These are phyloP conservation scores for Acorus calamus DNA, from an alignment of 106 monocot genomes.

Conservation along the genomic window DNA sequence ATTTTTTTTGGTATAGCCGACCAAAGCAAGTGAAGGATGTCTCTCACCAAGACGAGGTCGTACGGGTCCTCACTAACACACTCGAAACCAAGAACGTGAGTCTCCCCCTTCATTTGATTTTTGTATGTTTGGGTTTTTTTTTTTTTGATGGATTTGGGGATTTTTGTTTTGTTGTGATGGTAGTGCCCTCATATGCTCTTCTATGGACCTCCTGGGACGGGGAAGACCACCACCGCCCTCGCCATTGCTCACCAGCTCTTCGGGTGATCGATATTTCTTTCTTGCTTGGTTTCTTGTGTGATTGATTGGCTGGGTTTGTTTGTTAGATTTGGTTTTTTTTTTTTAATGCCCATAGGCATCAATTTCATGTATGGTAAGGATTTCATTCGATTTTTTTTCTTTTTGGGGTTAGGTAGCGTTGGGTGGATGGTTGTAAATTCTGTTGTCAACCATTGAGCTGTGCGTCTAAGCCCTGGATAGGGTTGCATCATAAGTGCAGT, in stretches of 20 bases:
- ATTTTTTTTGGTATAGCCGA: conserved; percentile 41
- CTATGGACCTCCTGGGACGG: conserved; percentile 93
- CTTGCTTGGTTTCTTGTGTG: not conserved
- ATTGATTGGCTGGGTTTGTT: too few species aligned
- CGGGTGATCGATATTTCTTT: conserved; percentile 29
- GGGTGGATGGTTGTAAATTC: too few species aligned
- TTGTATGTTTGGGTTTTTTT: not conserved
- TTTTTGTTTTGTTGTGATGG: not conserved
- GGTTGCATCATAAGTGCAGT: too few species aligned
- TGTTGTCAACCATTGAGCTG: too few species aligned
- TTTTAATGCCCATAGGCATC: too few species aligned
- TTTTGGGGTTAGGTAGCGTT: too few species aligned
- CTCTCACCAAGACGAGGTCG: conserved; percentile 96
- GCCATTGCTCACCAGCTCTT: conserved; percentile 89
- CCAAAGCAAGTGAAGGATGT: conserved; percentile 98
- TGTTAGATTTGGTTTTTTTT: too few species aligned
- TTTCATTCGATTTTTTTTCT: too few species aligned
- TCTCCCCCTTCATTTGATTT: not conserved
- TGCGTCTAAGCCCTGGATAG: too few species aligned
- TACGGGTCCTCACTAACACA: conserved; percentile 92
- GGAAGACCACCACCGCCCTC: conserved; percentile 95
- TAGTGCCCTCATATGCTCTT: conserved; percentile 98
- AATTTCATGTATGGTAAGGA: too few species aligned
- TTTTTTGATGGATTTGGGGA: not conserved
- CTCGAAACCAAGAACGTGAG: conserved; percentile 83